Percentiles rank a stretch among this genome's conserved stretches.
phyloP scores from a whole-genome alignment of 169 alveolate genomes.

The Cyclospora cayetanensis region DNA sequence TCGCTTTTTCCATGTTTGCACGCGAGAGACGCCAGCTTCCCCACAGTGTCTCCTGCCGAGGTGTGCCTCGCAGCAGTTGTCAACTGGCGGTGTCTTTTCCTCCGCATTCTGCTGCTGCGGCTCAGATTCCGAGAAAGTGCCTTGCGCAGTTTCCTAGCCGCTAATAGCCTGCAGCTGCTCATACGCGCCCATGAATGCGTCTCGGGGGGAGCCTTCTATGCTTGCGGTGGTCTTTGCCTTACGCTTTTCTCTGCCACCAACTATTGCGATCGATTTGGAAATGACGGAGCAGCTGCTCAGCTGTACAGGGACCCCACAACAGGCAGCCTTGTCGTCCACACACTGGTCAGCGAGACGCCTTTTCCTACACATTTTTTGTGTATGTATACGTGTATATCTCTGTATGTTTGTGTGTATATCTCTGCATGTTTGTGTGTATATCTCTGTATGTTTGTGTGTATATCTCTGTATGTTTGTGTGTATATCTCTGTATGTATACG shows the following conservation, averaged over 20 bases:
- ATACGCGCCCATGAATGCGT: constrained; percentile 44
- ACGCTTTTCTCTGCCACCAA: constrained; percentile 54
- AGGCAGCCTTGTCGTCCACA: neutral
- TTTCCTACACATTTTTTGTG: neutral
- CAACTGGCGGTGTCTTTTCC: too few relatives aligned
- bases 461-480: neutral
- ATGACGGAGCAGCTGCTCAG: constrained; percentile 53
- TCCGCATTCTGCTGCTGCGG: too few relatives aligned
- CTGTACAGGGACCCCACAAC: neutral
- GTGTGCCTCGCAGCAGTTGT: too few relatives aligned
- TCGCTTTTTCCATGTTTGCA: too few relatives aligned
- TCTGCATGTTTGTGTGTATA: neutral
- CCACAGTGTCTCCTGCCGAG: too few relatives aligned
- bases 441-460: neutral
- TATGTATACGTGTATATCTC: neutral
- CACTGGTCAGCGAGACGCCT: neutral
- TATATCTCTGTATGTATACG: neutral
- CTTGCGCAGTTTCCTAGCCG: neutral
- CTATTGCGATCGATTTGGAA: neutral
- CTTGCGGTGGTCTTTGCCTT: constrained; percentile 6
- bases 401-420: neutral
- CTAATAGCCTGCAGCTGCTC: neutral
- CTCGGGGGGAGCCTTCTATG: neutral
- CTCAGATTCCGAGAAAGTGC: neutral
- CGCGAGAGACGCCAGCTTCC: too few relatives aligned